Percentiles rank a stretch among this genome's conserved stretches.
phyloP scores from a whole-genome alignment of 2,329 filamentous ascomycete species.

The Pseudogymnoascus sp. region DNA sequence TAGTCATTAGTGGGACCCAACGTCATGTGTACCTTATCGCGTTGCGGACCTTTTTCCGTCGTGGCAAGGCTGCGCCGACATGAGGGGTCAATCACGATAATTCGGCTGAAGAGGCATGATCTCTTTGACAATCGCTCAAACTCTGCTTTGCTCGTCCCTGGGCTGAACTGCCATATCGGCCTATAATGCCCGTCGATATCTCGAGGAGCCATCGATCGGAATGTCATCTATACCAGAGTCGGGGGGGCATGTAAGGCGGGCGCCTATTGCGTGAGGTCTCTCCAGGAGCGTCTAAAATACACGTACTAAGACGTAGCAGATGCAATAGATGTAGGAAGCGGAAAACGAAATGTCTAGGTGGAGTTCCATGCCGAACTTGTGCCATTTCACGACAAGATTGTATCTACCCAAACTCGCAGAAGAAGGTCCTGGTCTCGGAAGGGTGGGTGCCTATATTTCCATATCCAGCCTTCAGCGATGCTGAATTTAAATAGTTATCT shows the following conservation, averaged over 20 bases:
- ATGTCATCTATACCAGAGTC: not conserved
- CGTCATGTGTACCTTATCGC: slow-evolving; percentile 1
- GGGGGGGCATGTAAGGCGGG: not conserved
- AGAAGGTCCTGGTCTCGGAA: slow-evolving; percentile 19
- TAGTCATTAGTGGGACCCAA: not conserved
- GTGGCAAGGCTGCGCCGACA: slow-evolving; percentile 6
- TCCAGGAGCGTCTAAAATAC: not conserved
- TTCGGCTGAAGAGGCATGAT: not conserved
- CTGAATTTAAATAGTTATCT: slow-evolving; percentile 17
- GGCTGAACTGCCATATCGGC: slow-evolving; percentile 1
- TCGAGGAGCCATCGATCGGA: slow-evolving; percentile 6
- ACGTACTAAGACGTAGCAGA: slow-evolving; percentile 11
- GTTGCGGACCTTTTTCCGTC: not conserved
- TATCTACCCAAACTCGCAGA: slow-evolving; percentile 18
- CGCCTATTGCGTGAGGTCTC: not conserved
- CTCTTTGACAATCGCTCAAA: not conserved
- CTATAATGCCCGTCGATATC: slow-evolving; percentile 8
- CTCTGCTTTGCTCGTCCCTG: not conserved
- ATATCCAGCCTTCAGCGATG: not conserved
- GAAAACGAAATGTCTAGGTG: slow-evolving; percentile 21
- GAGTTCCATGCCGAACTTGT: slow-evolving; percentile 18
- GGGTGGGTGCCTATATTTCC: slow-evolving; percentile 12
- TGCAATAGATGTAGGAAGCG: slow-evolving; percentile 20
- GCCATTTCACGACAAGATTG: slow-evolving; percentile 14
- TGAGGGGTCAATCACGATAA: not conserved